Evolutionary conservation across 495 filamentous ascomycete species (phyloP).

Genomic region (Staphylotrichum tortipilum): DNA sequence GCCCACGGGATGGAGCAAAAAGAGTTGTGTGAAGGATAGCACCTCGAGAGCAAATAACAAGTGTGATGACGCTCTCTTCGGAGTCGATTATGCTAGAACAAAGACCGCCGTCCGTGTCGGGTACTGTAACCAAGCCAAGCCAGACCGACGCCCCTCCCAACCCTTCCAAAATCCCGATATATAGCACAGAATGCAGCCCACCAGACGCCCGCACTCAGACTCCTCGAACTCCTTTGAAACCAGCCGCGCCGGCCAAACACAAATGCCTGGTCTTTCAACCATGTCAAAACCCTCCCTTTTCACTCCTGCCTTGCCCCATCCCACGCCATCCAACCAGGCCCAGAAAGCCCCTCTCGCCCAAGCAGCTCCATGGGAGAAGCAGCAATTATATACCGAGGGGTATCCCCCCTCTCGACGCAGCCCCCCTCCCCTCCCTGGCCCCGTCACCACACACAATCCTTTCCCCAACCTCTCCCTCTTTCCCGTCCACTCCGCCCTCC

Average conservation of each 20-base stretch:
- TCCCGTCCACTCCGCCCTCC: no score
- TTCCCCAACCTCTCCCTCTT: no score
- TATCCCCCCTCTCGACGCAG: no score
- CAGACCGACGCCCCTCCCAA: neutral
- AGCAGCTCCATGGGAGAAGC: neutral
- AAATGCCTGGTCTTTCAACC: no score
- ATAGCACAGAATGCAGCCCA: neutral
- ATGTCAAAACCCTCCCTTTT: no score
- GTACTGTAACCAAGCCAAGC: slow-evolving; percentile 3
- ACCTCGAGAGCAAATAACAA: neutral
- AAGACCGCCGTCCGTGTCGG: neutral
- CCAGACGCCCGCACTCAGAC: neutral
- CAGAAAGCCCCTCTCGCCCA: no score
- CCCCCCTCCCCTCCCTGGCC: no score
- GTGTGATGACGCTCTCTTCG: neutral
- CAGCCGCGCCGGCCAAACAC: neutral
- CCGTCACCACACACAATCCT: no score
- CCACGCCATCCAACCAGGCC: no score
- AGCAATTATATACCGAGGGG: neutral
- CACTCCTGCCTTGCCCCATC: no score
- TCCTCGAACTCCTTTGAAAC: neutral
- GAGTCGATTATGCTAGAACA: slow-evolving; percentile 4
- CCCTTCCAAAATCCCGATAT: neutral
- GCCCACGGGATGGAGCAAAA: no score
- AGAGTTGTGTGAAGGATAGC: no score